These are phyloP conservation scores for Lachnellula occidentalis DNA, from an alignment of 2,329 filamentous ascomycete species.

Conservation along the genomic window DNA sequence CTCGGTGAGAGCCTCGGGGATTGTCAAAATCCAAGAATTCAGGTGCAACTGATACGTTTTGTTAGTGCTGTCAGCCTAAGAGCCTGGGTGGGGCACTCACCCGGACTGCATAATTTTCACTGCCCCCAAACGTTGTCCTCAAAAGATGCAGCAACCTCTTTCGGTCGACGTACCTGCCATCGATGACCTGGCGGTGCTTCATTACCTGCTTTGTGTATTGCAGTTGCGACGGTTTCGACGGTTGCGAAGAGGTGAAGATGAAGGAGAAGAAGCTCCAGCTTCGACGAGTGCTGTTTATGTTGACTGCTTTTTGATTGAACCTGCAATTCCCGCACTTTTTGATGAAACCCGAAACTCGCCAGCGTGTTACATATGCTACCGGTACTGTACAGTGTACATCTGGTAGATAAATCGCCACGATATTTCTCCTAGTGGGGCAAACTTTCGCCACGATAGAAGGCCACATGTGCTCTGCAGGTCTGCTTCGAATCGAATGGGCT, in stretches of 20 bases:
- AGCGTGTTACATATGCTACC: not conserved
- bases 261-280: not conserved
- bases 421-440: too few relatives aligned
- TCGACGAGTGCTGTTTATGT: not conserved
- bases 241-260: not conserved
- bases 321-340: not conserved
- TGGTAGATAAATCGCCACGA: too few relatives aligned
- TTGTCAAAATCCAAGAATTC: slow-evolving; percentile 13
- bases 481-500: not conserved
- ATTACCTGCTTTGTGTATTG: not conserved
- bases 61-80: not conserved
- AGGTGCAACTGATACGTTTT: slow-evolving; percentile 10
- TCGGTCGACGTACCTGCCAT: slow-evolving; percentile 15
- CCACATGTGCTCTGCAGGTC: not conserved
- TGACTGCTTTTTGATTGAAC: not conserved
- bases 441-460: too few relatives aligned
- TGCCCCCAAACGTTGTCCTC: slow-evolving; percentile 5
- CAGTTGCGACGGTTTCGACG: not conserved
- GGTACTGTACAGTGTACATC: too few relatives aligned
- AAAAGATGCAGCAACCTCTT: slow-evolving; percentile 9
- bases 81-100: slow-evolving; percentile 4
- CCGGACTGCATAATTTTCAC: slow-evolving; percentile 8
- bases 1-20: slow-evolving; percentile 10
- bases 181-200: slow-evolving; percentile 12
- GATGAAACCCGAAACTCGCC: not conserved